phyloP scores from a whole-genome alignment of 208 protist species.

The Endotrypanum monterogeii region DNA sequence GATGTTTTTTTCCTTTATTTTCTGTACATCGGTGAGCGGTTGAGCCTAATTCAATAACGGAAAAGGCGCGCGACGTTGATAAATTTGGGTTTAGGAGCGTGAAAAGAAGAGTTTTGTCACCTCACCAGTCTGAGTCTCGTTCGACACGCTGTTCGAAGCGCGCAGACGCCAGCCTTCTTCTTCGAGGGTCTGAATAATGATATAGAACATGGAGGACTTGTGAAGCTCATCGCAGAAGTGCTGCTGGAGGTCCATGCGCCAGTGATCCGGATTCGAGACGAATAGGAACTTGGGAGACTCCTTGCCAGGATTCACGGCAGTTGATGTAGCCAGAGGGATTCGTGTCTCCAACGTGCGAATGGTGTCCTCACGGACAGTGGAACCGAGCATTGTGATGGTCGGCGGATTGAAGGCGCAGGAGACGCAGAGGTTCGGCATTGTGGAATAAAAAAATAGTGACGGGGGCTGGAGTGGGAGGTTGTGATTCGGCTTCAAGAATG shows the following conservation, averaged over 20 bases:
- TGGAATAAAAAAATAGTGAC: slow-evolving; percentile 3
- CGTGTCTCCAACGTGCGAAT: slow-evolving; percentile 77
- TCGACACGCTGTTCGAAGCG: slow-evolving; percentile 61
- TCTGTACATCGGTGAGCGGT: slow-evolving; percentile 5
- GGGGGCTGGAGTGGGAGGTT: background rate
- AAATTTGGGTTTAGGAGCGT: slow-evolving; percentile 36
- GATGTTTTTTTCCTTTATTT: background rate
- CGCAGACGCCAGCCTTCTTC: slow-evolving; percentile 87
- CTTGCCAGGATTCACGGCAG: slow-evolving; percentile 64
- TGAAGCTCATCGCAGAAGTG: slow-evolving; percentile 93
- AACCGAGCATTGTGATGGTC: slow-evolving; percentile 84
- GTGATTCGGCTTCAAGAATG: background rate
- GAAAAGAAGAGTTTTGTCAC: slow-evolving; percentile 89
- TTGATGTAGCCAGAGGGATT: slow-evolving; percentile 76
- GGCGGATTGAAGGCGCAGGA: slow-evolving; percentile 91
- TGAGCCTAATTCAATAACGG: background rate
- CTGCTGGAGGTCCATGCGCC: slow-evolving; percentile 86
- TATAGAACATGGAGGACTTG: slow-evolving; percentile 76
- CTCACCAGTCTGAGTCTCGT: slow-evolving; percentile 54
- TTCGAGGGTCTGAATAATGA: slow-evolving; percentile 79
- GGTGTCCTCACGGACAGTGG: slow-evolving; percentile 88
- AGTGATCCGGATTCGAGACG: slow-evolving; percentile 81
- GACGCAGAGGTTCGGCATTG: slow-evolving; percentile 93
- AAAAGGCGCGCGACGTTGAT: background rate
- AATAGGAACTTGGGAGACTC: slow-evolving; percentile 82